Evolutionary conservation across 768 basidiomycete species (phyloP).

Genomic region (Albatrellus ellisii): DNA sequence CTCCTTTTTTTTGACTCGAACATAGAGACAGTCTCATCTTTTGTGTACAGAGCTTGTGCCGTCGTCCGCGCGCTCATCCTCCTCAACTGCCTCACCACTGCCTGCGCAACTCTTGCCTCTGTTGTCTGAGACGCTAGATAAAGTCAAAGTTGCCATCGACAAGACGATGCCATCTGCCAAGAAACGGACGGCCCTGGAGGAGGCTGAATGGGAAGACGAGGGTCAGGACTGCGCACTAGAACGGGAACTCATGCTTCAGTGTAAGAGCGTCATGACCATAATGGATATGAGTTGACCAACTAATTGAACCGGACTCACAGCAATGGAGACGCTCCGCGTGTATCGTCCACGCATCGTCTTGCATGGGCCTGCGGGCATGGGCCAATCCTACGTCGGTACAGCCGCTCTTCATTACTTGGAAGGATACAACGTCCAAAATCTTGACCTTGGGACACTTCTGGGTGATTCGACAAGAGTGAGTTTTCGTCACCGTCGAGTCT

Average conservation of each 20-base stretch:
- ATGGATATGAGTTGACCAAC: background rate
- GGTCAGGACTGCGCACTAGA: constrained; percentile 77
- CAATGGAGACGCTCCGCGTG: constrained; percentile 83
- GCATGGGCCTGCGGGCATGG: constrained; percentile 75
- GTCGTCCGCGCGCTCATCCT: constrained; percentile 84
- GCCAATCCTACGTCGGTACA: constrained; percentile 80
- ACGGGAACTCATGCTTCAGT: constrained; percentile 78
- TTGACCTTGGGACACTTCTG: constrained; percentile 83
- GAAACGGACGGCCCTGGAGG: constrained; percentile 76
- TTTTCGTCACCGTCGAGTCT: constrained; percentile 6
- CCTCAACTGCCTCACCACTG: constrained; percentile 74
- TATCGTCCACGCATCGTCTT: constrained; percentile 83
- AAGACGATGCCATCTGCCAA: constrained; percentile 72
- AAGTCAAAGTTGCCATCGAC: constrained; percentile 58
- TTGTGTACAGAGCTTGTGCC: constrained; percentile 68
- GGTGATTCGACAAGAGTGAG: constrained; percentile 82
- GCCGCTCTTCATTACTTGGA: constrained; percentile 90
- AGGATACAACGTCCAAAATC: constrained; percentile 88
- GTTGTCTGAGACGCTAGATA: constrained; percentile 52
- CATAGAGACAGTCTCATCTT: constrained; percentile 1
- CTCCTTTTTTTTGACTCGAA: constrained; percentile 2
- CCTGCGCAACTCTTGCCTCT: constrained; percentile 78
- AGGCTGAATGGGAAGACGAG: constrained; percentile 87
- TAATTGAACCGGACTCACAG: constrained; percentile 28
- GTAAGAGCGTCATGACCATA: constrained; percentile 28